Evolutionary conservation across 1,139 yeast species (phyloP), one percentile per base, ranked within the genome.

Genomic region (Suhomyces bolitotheri): DNA sequence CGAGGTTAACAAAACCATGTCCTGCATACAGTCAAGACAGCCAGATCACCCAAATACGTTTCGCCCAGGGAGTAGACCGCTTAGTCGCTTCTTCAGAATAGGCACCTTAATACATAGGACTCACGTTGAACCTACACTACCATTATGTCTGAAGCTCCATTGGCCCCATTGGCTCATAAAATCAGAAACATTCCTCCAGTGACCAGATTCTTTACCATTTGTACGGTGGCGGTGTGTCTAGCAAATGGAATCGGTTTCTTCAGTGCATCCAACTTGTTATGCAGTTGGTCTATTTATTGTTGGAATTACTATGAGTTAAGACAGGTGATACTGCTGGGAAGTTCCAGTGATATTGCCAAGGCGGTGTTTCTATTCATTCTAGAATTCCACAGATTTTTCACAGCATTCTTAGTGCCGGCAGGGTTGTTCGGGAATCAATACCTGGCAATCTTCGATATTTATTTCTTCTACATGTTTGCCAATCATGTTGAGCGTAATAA

Each of bases 391-490:
- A 56, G 80, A 24, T 54, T 73, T 16, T 58, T 77, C 31, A 70
- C 82, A 0, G 65, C 75, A 7, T 76, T 78, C 43, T 53, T 78
- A 29, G 60, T 76, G 2, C 74, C 74, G 3, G 42, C 43, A 1
- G 76, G 71, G 2, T 24, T 60, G 4, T 22, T 56, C 15, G 60
- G 60, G 6, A 14, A 29, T 7, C 27, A 19, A 8, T 62, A 74
- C 54, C 65, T 60, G 41, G 78, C 66, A 0, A 53, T 78, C 31
- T 58, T 77, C 58, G 81, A 76, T 40, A 67, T 76, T 10, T 79
- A 78, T 51, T 72, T 76, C 60, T 64, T 78, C 39, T 79, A 79
- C 54, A 68, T 73, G 5, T 78, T 76, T 56, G 75, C 82, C 36
- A 71, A 71, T 42, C 77, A 78, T 22, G 58, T 79, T 35, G 86